Percentiles rank a stretch among this genome's conserved stretches.
These are phyloP conservation scores for Hygrophorus pudorinus DNA, from an alignment of 768 basidiomycete species.

Conservation along the genomic window DNA sequence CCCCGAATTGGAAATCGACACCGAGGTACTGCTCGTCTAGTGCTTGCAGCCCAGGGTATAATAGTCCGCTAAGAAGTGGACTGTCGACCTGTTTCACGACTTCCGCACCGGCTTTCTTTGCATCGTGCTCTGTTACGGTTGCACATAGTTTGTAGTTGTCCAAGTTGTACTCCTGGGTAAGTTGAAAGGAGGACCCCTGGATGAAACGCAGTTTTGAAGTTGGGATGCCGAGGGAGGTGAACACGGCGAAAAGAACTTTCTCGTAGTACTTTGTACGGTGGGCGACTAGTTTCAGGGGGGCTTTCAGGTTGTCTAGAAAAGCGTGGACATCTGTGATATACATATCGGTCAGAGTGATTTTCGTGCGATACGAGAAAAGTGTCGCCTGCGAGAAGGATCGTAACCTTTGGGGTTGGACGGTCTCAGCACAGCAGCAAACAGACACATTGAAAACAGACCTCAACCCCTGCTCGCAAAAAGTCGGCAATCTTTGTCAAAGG, in stretches of 20 bases:
- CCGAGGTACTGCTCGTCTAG: constrained; percentile 96
- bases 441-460: constrained; percentile 35
- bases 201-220: constrained; percentile 77
- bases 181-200: constrained; percentile 87
- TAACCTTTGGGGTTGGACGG: constrained; percentile 39
- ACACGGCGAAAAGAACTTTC: constrained; percentile 69
- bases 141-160: constrained; percentile 91
- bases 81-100: constrained; percentile 97
- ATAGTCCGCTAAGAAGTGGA: constrained; percentile 79
- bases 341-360: not conserved
- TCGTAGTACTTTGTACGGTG: constrained; percentile 90
- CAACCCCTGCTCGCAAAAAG: constrained; percentile 87
- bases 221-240: constrained; percentile 85
- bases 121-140: constrained; percentile 91
- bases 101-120: constrained; percentile 97
- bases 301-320: constrained; percentile 96
- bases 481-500: constrained; percentile 93
- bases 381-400: constrained; percentile 68
- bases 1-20: constrained; percentile 97
- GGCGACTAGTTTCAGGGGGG: constrained; percentile 82
- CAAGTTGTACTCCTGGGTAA: constrained; percentile 83
- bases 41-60: constrained; percentile 95
- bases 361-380: not conserved
- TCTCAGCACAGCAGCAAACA: constrained; percentile 8
- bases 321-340: constrained; percentile 75